Percentiles rank a stretch among this genome's conserved stretches.
These are phyloP conservation scores for Acanthochlamys bracteata DNA, from an alignment of 106 monocot species.

Conservation along the genomic window DNA sequence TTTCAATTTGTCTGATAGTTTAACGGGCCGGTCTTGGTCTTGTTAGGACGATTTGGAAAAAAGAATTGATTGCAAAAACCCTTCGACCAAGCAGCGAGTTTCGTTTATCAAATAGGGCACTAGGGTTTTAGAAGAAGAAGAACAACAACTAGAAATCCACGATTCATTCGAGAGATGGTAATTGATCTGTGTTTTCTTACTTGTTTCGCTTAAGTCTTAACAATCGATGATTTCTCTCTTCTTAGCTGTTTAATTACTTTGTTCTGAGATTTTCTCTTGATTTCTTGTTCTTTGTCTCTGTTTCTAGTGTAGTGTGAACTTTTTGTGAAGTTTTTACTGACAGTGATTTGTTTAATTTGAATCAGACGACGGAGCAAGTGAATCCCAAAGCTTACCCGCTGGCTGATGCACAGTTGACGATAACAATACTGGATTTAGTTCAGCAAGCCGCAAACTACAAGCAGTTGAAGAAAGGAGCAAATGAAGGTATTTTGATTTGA, in stretches of 20 bases:
- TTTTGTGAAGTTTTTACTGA: background rate
- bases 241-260: background rate
- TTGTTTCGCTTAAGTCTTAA: no score
- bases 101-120: no score
- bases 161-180: no score
- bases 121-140: no score
- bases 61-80: no score
- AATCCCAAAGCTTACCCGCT: slow-evolving; percentile 93
- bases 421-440: slow-evolving; percentile 74
- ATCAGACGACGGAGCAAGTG: slow-evolving; percentile 48
- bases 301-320: background rate
- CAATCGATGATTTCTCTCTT: no score
- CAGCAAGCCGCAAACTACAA: slow-evolving; percentile 90
- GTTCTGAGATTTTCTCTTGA: background rate
- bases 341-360: background rate
- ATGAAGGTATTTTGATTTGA: slow-evolving; percentile 44
- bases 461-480: slow-evolving; percentile 93
- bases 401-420: slow-evolving; percentile 81
- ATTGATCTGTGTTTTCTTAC: no score
- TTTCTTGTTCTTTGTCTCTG: background rate
- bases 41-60: no score
- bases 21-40: no score
- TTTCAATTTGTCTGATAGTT: no score
- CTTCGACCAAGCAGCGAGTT: no score
- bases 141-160: no score